Conservation (phyloP, 768 basidiomycete genomes). For the Cystobasidium onofrii region DNA sequence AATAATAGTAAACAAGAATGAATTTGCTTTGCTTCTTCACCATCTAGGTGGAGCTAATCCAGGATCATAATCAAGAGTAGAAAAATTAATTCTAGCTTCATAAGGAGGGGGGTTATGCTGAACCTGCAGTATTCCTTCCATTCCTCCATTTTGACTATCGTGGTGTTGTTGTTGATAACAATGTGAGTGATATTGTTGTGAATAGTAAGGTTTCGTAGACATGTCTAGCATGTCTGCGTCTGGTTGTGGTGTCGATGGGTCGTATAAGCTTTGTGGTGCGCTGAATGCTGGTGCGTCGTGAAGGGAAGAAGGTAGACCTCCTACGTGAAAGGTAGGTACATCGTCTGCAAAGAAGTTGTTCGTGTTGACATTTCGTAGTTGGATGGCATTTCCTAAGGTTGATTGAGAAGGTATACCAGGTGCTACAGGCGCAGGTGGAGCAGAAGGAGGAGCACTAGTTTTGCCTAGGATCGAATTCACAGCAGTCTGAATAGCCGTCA, state of each 20-base stretch:
- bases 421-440: too few relatives aligned
- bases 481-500: neutral
- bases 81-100: neutral
- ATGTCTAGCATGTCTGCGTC: neutral
- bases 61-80: neutral
- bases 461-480: neutral
- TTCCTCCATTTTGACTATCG: neutral
- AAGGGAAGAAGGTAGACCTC: neutral
- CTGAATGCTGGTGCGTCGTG: neutral
- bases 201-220: neutral
- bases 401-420: neutral
- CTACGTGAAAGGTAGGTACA: neutral
- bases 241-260: neutral
- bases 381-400: neutral
- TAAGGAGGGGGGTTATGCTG: neutral
- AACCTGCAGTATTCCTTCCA: neutral
- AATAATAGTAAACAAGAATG: neutral
- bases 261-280: neutral
- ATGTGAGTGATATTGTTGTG: neutral
- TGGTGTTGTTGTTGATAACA: too few relatives aligned
- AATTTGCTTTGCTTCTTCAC: neutral
- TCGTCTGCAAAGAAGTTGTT: neutral
- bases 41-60: neutral
- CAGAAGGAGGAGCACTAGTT: neutral
- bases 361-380: neutral